A percentile compares a stretch with the other conserved stretches of the same genome.
Evolutionary conservation across 2,329 filamentous ascomycete species (phyloP).

Genomic region (Ophiostoma australiae): DNA sequence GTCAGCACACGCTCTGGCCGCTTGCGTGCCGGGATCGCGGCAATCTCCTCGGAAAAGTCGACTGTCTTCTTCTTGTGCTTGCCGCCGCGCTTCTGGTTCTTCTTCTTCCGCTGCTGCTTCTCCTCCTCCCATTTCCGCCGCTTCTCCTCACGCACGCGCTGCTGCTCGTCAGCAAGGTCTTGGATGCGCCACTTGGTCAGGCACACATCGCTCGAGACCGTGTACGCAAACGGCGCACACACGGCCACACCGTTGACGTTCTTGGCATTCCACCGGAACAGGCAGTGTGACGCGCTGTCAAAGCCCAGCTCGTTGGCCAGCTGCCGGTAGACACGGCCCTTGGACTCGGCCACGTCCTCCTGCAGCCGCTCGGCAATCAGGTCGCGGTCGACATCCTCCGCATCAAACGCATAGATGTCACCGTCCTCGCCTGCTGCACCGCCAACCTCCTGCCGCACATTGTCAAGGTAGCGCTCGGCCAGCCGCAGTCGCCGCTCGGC

Average conservation of each 20-base stretch:
- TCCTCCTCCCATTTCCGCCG: constrained; percentile 42
- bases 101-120: constrained; percentile 49
- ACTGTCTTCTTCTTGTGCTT: constrained; percentile 3
- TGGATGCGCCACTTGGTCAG: constrained; percentile 88
- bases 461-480: constrained; percentile 88
- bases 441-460: constrained; percentile 70
- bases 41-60: constrained; percentile 24
- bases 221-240: constrained; percentile 77
- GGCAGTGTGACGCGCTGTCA: constrained; percentile 58
- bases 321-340: constrained; percentile 80
- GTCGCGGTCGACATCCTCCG: constrained; percentile 87
- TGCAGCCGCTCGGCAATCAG: constrained; percentile 84
- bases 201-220: constrained; percentile 76
- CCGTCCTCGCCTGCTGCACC: constrained; percentile 31
- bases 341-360: constrained; percentile 87
- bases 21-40: constrained; percentile 53
- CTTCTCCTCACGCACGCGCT: constrained; percentile 50
- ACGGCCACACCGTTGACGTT: constrained; percentile 75
- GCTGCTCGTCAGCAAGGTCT: constrained; percentile 56
- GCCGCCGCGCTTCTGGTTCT: constrained; percentile 46
- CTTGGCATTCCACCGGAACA: constrained; percentile 74
- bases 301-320: constrained; percentile 72
- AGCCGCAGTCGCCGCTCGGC: constrained; percentile 81
- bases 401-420: constrained; percentile 83
- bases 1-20: constrained; percentile 60